Evolutionary conservation across 805 yeast genomes (phyloP).

Genomic region (Jamesozyma lodderae): DNA sequence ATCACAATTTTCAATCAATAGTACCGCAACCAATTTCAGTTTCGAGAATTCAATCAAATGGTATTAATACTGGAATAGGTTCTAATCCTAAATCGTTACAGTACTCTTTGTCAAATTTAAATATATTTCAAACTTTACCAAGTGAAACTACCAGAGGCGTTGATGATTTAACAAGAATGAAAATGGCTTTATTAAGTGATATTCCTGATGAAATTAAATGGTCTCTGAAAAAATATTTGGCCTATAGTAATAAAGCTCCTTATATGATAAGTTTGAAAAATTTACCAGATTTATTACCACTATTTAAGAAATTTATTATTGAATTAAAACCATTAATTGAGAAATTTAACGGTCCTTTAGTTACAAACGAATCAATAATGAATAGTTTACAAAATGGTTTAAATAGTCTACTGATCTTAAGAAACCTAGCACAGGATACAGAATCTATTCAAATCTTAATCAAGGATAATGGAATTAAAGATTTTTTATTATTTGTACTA

Average conservation of each 20-base stretch:
- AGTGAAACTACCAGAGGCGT: conserved; percentile 43
- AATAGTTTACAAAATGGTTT: conserved; percentile 23
- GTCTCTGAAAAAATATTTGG: conserved; percentile 44
- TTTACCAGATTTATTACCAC: conserved; percentile 31
- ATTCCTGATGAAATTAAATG: conserved; percentile 61
- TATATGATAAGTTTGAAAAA: conserved; percentile 40
- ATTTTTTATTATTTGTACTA: conserved; percentile 33
- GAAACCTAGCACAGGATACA: conserved; percentile 79
- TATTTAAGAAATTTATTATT: conserved; percentile 30
- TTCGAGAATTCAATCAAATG: conserved; percentile 25
- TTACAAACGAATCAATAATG: conserved; percentile 10
- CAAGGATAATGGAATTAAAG: conserved; percentile 39
- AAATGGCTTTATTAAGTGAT: conserved; percentile 59
- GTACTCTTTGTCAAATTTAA: conserved; percentile 25
- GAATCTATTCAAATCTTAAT: conserved; percentile 74
- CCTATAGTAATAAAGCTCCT: conserved; percentile 38
- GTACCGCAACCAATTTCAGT: conserved; percentile 25
- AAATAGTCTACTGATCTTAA: conserved; percentile 45
- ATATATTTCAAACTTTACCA: conserved; percentile 28
- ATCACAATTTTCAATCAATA: conserved; percentile 17
- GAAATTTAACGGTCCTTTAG: conserved; percentile 19
- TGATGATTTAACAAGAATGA: conserved; percentile 54
- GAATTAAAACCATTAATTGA: conserved; percentile 18
- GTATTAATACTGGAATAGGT: conserved; percentile 8
- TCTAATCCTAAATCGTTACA: conserved; percentile 13